phyloP scores from a whole-genome alignment of 2,329 filamentous ascomycete genomes.

The Leptographium galeiforme region DNA sequence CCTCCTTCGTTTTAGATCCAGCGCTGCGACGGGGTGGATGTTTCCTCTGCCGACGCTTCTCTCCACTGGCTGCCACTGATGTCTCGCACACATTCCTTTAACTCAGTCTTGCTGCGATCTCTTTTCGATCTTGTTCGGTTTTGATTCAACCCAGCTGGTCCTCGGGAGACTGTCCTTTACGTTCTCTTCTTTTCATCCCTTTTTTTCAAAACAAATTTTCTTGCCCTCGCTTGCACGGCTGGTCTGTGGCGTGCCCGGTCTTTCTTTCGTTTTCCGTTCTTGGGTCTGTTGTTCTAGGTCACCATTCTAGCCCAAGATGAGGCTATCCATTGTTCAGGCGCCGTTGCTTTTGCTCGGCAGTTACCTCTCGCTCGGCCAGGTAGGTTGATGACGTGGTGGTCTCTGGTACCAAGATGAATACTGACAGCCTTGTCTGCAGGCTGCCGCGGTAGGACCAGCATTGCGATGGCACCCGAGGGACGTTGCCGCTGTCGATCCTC shows the following conservation, averaged over 20 bases:
- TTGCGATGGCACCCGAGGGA: background rate
- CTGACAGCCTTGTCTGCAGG: constrained; percentile 9
- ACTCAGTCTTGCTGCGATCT: constrained; percentile 8
- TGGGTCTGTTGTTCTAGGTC: background rate
- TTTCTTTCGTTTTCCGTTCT: background rate
- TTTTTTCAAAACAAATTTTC: background rate
- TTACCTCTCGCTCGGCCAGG: constrained; percentile 16
- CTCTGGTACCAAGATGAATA: background rate
- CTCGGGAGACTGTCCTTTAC: background rate
- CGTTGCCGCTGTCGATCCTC: background rate
- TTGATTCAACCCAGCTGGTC: background rate
- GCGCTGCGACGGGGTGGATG: background rate
- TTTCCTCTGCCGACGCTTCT: background rate
- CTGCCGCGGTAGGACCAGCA: constrained; percentile 9
- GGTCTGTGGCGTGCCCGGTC: constrained; percentile 5
- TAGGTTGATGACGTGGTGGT: constrained; percentile 5
- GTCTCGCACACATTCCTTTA: background rate
- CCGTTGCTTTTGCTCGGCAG: constrained; percentile 13
- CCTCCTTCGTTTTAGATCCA: background rate
- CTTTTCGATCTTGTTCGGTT: background rate
- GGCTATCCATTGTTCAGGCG: constrained; percentile 8
- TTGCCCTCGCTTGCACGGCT: constrained; percentile 5
- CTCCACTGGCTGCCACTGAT: too few species aligned
- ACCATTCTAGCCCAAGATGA: constrained; percentile 14
- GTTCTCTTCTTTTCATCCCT: background rate